Evolutionary conservation across 768 basidiomycete species (phyloP), one percentile per base, ranked within the genome.

Genomic region (Naganishia antarctica): DNA sequence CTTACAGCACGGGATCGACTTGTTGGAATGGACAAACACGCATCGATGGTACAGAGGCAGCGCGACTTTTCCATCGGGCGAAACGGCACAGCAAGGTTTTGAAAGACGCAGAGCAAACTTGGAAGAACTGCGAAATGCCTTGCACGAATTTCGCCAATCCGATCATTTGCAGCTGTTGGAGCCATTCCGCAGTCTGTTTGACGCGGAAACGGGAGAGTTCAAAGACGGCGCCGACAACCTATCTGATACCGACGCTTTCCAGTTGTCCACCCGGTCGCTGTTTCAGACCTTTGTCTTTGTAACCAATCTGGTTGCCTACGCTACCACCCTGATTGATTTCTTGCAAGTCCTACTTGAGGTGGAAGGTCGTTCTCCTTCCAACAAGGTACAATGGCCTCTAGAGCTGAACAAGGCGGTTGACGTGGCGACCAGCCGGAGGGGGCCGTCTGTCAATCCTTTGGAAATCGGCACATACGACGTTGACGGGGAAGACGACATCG

Each of bases 271-370:
- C 4, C 66, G 74, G 29, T 76, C 80, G 21, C 78, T 86, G 12
- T 82, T 83, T 71, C 63, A 82, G 31, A 78, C 82, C 50, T 82
- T 82, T 70, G 82, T 83, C 25, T 83, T 84, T 66, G 79, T 80
- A 16, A 74, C 81, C 48, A 81, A 80, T 66, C 71, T 84, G 23
- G 68, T 81, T 21, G 69, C 75, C 44, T 79, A 80, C 41, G 74
- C 76, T 47, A 72, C 80, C 26, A 76, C 75, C 0, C 70, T 82
- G 47, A 65, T 80, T 21, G 68, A 68, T 2, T 72, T 82, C 31
- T 69, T 81, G 47, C 78, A 80, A 50, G 64, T 71, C 1, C 71
- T 83, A 12, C 68, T 75, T 25, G 73, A 71, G 21, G 79, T 80
- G 0, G 77, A 79, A 16, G 68, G 66, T 46, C 80, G 80, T 47